A percentile compares a stretch with the other conserved stretches of the same genome.
phyloP scores from a whole-genome alignment of 2,329 filamentous ascomycete species.

The Fusarium acutatum region DNA sequence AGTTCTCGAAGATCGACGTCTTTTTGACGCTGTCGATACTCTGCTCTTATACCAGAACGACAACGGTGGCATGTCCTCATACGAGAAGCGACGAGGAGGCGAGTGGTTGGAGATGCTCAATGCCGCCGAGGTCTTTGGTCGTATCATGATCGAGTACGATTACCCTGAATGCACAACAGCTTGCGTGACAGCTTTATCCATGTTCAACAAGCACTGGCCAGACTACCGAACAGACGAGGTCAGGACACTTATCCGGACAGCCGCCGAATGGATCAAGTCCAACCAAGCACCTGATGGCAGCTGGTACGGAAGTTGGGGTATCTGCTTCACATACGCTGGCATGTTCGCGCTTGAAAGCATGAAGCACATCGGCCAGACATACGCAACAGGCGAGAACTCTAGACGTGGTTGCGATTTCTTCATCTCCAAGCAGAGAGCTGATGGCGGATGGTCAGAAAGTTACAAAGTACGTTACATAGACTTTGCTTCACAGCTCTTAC shows the following conservation, averaged over 20 bases:
- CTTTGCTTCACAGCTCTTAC: not conserved
- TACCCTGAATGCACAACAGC: constrained; percentile 98
- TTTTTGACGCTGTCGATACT: constrained; percentile 90
- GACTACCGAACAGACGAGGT: constrained; percentile 83
- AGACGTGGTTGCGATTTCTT: constrained; percentile 86
- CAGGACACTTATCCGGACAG: constrained; percentile 72
- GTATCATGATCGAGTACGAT: constrained; percentile 98
- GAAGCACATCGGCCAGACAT: constrained; percentile 81
- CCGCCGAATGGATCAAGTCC: constrained; percentile 83
- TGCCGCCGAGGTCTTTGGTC: constrained; percentile 93
- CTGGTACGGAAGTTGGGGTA: constrained; percentile 98
- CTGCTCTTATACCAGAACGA: constrained; percentile 89
- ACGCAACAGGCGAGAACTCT: constrained; percentile 75
- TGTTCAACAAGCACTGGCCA: constrained; percentile 85
- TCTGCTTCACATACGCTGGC: constrained; percentile 96
- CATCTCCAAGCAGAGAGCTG: constrained; percentile 81
- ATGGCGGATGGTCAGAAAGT: constrained; percentile 97
- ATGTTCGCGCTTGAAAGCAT: constrained; percentile 97
- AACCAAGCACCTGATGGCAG: constrained; percentile 84
- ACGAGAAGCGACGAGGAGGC: constrained; percentile 84
- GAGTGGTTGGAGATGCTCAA: constrained; percentile 86
- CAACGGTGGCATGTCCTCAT: constrained; percentile 87
- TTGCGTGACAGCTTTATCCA: constrained; percentile 84
- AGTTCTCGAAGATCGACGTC: constrained; percentile 77
- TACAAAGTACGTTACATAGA: constrained; percentile 67